These are phyloP conservation scores for Aleurites moluccanus DNA, from an alignment of 441 rosid genomes.

Conservation along the genomic window DNA sequence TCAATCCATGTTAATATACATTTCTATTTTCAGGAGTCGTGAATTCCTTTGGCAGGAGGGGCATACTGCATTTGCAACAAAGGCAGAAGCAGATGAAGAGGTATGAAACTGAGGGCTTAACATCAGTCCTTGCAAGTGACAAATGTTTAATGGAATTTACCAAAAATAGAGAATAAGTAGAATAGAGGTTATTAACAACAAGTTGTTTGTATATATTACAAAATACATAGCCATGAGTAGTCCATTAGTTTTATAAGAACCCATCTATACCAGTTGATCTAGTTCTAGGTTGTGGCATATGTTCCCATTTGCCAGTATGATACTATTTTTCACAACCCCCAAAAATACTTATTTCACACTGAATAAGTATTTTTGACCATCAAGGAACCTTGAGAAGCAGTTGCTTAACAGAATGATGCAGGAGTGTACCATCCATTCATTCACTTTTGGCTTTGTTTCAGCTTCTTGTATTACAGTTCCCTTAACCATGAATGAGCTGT, in stretches of 20 bases:
- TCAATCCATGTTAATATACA: conserved; percentile 15
- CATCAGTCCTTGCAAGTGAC: neutral
- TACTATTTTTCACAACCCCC: neutral
- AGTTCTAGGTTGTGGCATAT: neutral
- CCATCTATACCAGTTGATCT: neutral
- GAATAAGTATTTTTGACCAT: conserved; percentile 2
- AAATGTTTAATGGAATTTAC: neutral
- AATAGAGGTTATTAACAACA: neutral
- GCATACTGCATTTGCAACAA: conserved; percentile 94
- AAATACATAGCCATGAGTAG: neutral
- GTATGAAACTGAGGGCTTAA: conserved; percentile 32
- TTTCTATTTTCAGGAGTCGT: conserved; percentile 72
- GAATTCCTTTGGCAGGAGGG: conserved; percentile 99
- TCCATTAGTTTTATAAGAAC: neutral
- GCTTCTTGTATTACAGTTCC: neutral
- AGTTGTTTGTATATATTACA: neutral
- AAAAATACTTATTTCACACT: neutral
- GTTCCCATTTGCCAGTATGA: neutral
- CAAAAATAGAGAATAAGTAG: neutral
- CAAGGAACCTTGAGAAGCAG: neutral
- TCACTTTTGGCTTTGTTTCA: neutral
- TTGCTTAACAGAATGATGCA: neutral
- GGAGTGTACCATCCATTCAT: neutral
- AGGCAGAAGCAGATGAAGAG: conserved; percentile 94
- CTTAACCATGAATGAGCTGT: neutral